Evolutionary conservation across 2,329 filamentous ascomycete species (phyloP), one percentile per base, ranked within the genome.

Genomic region (Paraconiothyrium brasiliense): DNA sequence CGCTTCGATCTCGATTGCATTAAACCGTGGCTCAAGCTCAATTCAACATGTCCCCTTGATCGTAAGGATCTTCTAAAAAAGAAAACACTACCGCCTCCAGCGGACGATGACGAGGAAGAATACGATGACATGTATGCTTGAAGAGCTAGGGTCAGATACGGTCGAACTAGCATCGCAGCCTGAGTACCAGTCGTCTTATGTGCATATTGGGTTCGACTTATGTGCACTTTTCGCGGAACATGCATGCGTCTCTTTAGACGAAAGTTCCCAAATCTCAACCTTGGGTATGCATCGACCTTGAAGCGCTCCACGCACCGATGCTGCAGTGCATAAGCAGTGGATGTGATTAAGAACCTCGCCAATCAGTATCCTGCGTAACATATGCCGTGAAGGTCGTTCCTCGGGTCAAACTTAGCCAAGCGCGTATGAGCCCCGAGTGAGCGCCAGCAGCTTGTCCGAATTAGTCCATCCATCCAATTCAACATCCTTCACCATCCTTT

Each of bases 1-100:
- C 70, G 86, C 22, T 90, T 89, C 75, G 88, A 90, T 76, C 74
- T 90, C 30, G 87, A 90, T 68, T 90, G 88, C 74, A 86, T 90
- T 63, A 78, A 83, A 60, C 87, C 88, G 0, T 90, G 88, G 88
- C 76, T 90, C 64, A 84, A 88, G 66, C 79, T 90, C 58, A 86
- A 88, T 64, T 85, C 86, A 9, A 89, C 87, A 22, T 90, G 87
- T 76, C 87, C 87, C 20, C 79, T 90, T 51, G 87, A 89, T 71
- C 82, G 88, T 54, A 82, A 84, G 71, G 84, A 86, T 72, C 80
- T 90, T 61, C 78, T 85, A 20, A 87, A 88, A 78, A 82, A 76
- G 65, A 82, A 75, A 56, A 71, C 76, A 16, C 75, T 72, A 0
- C 70, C 71, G 16, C 74, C 79, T 77, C 75, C 85, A 80, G 77